Evolutionary conservation across 495 filamentous ascomycete genomes (phyloP), one percentile per base, ranked within the genome.

Genomic region (Poronia punctata): DNA sequence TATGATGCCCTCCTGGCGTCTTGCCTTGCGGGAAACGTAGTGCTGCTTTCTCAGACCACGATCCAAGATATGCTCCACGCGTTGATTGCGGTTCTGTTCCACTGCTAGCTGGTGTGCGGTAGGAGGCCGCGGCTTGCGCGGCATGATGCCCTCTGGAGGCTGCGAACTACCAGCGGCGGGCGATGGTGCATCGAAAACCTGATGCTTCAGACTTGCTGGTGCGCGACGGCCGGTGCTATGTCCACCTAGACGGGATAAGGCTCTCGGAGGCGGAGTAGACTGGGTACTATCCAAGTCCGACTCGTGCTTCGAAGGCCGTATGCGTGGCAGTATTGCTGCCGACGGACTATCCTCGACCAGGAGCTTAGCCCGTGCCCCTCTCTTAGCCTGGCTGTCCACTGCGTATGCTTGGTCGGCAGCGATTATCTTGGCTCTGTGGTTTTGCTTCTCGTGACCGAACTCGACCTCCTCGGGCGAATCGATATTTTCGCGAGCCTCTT

Each of bases 71-170:
- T 92, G 86, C 36, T 95, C 83, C 28, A 95, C 85, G 10, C 87
- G 83, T 59, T 92, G 80, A 25, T 80, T 84, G 7, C 93, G 76
- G 56, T 95, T 95, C 32, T 82, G 77, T 50, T 95, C 87, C 3
- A 97, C 85, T 6, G 89, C 92, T 20, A 94, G 70, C 53, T 98
- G 92, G 59, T 98, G 92, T 7, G 86, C 83, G 1, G 92, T 98
- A 14, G 94, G 74, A 3, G 88, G 90, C 5, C 92, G 78, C 3
- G 83, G 78, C 43, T 68, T 74, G 14, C 68, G 53, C 2, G 64
- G 59, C 15, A 68, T 51, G 15, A 71, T 61, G 16, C 65, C 62
- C 31, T 70, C 69, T 11, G 64, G 43, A 7, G 50, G 38, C 30
- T 65, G 56, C 30, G 52, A 49, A 36, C 62, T 59, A 4, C 49